Evolutionary conservation across 1,284 basidiomycete genomes (phyloP).

Genomic region (Marasmius sp.): DNA sequence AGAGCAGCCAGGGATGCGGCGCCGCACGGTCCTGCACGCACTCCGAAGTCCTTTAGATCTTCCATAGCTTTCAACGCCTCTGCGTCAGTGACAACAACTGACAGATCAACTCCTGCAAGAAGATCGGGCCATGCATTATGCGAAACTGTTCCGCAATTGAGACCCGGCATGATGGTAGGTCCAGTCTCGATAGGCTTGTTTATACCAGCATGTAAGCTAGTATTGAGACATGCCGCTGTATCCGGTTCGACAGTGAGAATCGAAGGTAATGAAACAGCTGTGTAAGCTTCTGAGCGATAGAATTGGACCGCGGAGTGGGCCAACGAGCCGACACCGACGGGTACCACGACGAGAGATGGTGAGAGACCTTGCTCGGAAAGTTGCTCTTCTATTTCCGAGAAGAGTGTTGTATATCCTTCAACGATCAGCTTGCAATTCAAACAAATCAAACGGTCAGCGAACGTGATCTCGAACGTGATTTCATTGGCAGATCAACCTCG

Average conservation of each 20-base stretch:
- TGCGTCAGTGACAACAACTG: slow-evolving; percentile 8
- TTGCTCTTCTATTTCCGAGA: slow-evolving; percentile 10
- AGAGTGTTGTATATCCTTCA: slow-evolving; percentile 14
- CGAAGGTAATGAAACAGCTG: not conserved
- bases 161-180: slow-evolving; percentile 11
- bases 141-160: slow-evolving; percentile 15
- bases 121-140: slow-evolving; percentile 13
- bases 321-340: slow-evolving; percentile 15
- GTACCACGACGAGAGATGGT: slow-evolving; percentile 9
- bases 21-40: slow-evolving; percentile 13
- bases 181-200: not conserved
- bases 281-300: not conserved
- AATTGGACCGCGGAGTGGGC: slow-evolving; percentile 13
- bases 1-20: slow-evolving; percentile 14
- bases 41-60: slow-evolving; percentile 1
- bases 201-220: slow-evolving; percentile 2
- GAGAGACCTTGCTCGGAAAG: not conserved
- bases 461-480: not conserved
- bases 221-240: slow-evolving; percentile 11
- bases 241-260: slow-evolving; percentile 16
- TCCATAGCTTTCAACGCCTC: slow-evolving; percentile 4
- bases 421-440: slow-evolving; percentile 5
- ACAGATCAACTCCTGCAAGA: slow-evolving; percentile 8
- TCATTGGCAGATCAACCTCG: too few relatives aligned
- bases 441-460: not conserved